phyloP scores from a whole-genome alignment of 2,329 filamentous ascomycete species.

The Xylariaceae sp. region DNA sequence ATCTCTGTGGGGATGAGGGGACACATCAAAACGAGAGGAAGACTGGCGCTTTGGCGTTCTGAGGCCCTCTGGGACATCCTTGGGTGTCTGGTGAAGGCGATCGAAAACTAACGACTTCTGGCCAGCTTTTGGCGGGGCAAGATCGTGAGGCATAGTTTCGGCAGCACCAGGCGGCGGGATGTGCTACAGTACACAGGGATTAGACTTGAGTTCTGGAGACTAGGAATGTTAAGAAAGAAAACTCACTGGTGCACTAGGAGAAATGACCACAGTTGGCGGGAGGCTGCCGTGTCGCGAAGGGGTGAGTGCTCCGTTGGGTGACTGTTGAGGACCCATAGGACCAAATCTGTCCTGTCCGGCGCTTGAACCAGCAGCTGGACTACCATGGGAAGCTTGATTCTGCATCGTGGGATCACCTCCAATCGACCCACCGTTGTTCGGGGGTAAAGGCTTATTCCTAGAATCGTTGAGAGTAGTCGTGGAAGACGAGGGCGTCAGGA shows the following conservation, averaged over 20 bases:
- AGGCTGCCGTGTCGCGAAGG: conserved; percentile 69
- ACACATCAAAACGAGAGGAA: conserved; percentile 97
- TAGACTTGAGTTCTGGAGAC: background rate
- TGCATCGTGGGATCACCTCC: conserved; percentile 53
- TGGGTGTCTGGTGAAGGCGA: conserved; percentile 89
- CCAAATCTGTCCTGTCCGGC: conserved; percentile 47
- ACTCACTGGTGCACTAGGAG: conserved; percentile 88
- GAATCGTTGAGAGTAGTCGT: conserved; percentile 85
- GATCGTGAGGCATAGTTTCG: conserved; percentile 97
- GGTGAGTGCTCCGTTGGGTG: conserved; percentile 63
- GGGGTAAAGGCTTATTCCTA: conserved; percentile 79
- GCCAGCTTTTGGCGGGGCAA: conserved; percentile 90
- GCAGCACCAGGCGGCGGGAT: conserved; percentile 89
- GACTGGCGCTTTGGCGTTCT: conserved; percentile 96
- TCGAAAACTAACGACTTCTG: conserved; percentile 90
- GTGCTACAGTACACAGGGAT: conserved; percentile 63
- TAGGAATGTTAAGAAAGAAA: conserved; percentile 7
- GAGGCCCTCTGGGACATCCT: conserved; percentile 94
- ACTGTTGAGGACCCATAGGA: conserved; percentile 46
- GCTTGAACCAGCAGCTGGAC: conserved; percentile 34
- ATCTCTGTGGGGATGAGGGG: conserved; percentile 92
- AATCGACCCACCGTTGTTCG: conserved; percentile 55
- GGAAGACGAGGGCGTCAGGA: conserved; percentile 84
- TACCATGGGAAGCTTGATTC: conserved; percentile 42
- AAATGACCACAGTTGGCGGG: conserved; percentile 91